These are phyloP conservation scores for Prunus salicina DNA, from an alignment of 306 rosid genomes.

Conservation along the genomic window DNA sequence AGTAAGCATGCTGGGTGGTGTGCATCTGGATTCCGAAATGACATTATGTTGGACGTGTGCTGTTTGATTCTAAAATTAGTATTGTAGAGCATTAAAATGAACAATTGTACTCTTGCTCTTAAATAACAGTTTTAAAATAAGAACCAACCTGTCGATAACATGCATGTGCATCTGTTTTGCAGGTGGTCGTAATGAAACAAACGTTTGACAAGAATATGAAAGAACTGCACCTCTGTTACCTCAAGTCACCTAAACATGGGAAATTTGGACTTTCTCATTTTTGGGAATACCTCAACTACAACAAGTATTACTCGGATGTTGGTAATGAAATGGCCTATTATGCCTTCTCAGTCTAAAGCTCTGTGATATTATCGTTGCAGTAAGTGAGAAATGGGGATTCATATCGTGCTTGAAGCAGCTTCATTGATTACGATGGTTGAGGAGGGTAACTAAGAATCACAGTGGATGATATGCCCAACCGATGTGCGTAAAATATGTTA, in stretches of 20 bases:
- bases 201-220: constrained; percentile 66
- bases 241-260: constrained; percentile 69
- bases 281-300: constrained; percentile 81
- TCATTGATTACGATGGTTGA: not conserved
- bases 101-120: not conserved
- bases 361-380: not conserved
- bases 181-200: constrained; percentile 69
- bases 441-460: not conserved
- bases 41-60: not conserved
- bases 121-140: not conserved
- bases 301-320: constrained; percentile 54
- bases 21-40: not conserved
- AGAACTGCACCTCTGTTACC: constrained; percentile 60
- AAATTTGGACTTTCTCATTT: constrained; percentile 63
- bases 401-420: not conserved
- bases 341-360: constrained; percentile 27
- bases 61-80: not conserved
- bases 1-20: not conserved
- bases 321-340: constrained; percentile 37
- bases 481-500: not conserved
- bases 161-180: constrained; percentile 28
- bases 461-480: not conserved
- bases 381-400: not conserved
- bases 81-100: not conserved
- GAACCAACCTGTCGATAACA: not conserved